Evolutionary conservation across 78 protist species (phyloP), one percentile per base, ranked within the genome.

Genomic region (Guillardia theta): DNA sequence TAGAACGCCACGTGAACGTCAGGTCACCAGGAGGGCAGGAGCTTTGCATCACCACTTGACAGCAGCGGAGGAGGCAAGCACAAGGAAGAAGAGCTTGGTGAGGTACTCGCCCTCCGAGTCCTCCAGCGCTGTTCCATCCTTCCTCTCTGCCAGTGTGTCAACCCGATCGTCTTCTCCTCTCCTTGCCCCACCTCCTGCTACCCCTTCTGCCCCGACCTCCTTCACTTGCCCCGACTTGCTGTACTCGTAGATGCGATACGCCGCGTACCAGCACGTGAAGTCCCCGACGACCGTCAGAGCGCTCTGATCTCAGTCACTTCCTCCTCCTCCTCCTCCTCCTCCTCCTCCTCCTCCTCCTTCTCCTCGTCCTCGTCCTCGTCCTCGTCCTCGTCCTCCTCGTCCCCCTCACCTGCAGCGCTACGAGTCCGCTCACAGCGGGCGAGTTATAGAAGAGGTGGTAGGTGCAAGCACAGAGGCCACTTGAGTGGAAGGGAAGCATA

Each of bases 401-500:
- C n/a, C n/a, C n/a, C n/a, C n/a, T n/a, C n/a, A n/a, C n/a, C n/a
- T n/a, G 53, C 24, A 78, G 43, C 1, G 45, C 90, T 43, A 37
- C 90, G 83, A 70, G 83, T 36, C 24, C 50, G 15, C 24, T 46
- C 15, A 78, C 50, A 18, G 90, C 53, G 53, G 90, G 50, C 15
- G 48, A 46, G 50, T 78, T 78, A 50, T 78, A 78, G 48, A 78
- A 78, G 90, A 78, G 33, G 48, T 78, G 90, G 90, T 78, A 78
- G 90, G 90, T 78, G 39, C 90, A 78, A 50, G 90, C 90, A 50
- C 90, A 78, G 18, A 78, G 18, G 48, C 90, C 90, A 19, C 50
- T 43, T 24, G 90, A 37, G 90, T 78, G 90, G 90, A 78, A 78
- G 44, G 90, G 90, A 12, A 78, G 90, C 90, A 78, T 78, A 50